These are phyloP conservation scores for Penicillium dipodomyicola DNA, from an alignment of 495 filamentous ascomycete species.

Conservation along the genomic window DNA sequence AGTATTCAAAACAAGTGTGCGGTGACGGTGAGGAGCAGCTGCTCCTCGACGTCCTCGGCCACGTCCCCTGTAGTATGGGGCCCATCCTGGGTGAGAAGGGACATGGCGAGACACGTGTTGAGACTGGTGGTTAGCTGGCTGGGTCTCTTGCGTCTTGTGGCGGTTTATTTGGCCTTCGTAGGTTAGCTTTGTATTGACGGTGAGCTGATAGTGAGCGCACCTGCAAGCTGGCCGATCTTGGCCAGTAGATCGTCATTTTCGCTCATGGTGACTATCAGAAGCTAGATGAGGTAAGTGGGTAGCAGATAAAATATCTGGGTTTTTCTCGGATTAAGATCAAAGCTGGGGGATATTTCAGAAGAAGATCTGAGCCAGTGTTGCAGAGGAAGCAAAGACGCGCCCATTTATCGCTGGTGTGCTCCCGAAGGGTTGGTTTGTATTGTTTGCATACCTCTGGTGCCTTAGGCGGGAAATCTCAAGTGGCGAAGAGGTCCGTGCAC, in stretches of 20 bases:
- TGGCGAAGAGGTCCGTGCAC: background rate
- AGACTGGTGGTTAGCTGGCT: constrained; percentile 26
- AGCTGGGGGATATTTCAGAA: background rate
- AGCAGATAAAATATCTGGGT: background rate
- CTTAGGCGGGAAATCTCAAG: background rate
- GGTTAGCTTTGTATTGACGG: constrained; percentile 29
- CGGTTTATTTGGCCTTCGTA: constrained; percentile 75
- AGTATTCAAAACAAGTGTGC: constrained; percentile 71
- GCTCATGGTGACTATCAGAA: constrained; percentile 51
- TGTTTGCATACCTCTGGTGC: background rate
- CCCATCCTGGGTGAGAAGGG: constrained; percentile 48
- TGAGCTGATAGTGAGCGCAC: constrained; percentile 39
- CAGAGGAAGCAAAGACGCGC: constrained; percentile 8
- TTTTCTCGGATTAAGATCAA: background rate
- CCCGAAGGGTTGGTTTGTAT: background rate
- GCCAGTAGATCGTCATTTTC: constrained; percentile 72
- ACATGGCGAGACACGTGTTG: constrained; percentile 40
- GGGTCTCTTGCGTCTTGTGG: constrained; percentile 63
- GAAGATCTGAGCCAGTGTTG: background rate
- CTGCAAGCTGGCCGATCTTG: constrained; percentile 72
- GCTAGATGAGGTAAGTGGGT: constrained; percentile 11
- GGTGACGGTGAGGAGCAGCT: constrained; percentile 58
- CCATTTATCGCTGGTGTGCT: constrained; percentile 3
- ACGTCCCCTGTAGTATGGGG: constrained; percentile 47
- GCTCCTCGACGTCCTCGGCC: constrained; percentile 42